Conservation (phyloP, 2,329 filamentous ascomycete species). For the Aspergillus fijiensis region DNA sequence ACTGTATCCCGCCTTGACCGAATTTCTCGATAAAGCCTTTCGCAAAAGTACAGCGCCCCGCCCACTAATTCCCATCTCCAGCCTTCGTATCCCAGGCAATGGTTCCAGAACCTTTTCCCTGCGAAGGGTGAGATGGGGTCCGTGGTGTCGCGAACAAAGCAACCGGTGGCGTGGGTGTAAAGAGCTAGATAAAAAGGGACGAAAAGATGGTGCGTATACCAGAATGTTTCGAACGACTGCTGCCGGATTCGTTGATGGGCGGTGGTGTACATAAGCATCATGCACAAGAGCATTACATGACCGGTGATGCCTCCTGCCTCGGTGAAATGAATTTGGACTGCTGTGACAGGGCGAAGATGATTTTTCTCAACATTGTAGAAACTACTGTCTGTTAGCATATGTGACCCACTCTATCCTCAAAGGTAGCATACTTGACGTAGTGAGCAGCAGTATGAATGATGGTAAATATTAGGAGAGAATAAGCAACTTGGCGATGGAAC, state of each 20-base stretch:
- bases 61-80: conserved; percentile 96
- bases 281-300: conserved; percentile 97
- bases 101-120: conserved; percentile 76
- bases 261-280: conserved; percentile 97
- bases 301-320: conserved; percentile 90
- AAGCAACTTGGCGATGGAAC: conserved; percentile 95
- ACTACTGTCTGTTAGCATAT: conserved; percentile 48
- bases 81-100: conserved; percentile 92
- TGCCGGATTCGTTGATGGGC: conserved; percentile 91
- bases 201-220: conserved; percentile 99
- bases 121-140: conserved; percentile 79
- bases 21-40: conserved; percentile 89
- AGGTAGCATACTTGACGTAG: conserved; percentile 78
- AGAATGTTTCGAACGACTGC: conserved; percentile 97
- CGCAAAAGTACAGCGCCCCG: conserved; percentile 79
- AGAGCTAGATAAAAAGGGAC: conserved; percentile 90
- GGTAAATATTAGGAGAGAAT: conserved; percentile 80
- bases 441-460: conserved; percentile 74
- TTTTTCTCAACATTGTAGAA: conserved; percentile 92
- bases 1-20: conserved; percentile 78
- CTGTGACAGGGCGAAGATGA: conserved; percentile 76
- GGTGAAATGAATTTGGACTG: conserved; percentile 87
- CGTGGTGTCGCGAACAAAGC: conserved; percentile 85
- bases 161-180: conserved; percentile 93
- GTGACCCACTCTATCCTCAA: no score